Evolutionary conservation across 2,329 filamentous ascomycete species (phyloP), one percentile per base, ranked within the genome.

Genomic region (Periconia sp.): DNA sequence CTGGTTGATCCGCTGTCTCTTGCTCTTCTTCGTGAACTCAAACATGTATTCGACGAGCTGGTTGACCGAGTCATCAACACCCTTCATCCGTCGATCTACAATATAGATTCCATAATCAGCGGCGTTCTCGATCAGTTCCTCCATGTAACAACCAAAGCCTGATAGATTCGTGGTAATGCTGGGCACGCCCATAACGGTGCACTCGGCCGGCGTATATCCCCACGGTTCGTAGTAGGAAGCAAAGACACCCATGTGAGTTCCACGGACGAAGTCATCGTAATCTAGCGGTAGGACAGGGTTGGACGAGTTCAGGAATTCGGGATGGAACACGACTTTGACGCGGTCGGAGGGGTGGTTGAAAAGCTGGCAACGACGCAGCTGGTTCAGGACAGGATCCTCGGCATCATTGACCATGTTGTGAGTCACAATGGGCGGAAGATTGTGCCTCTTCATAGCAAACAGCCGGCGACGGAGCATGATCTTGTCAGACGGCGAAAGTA

Each of bases 91-190:
- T 43, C 94, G 88, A 69, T 99, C 94, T 32, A 99, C 92, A 70
- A 99, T 97, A 78, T 97, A 97, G 73, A 99, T 97, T 56, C 94
- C 94, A 66, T 99, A 97, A 72, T 99, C 94, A 54, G 88, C 88
- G 28, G 92, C 95, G 73, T 97, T 97, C 74, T 97, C 92, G 56
- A 99, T 97, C 57, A 97, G 76, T 73, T 97, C 94, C 72, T 99
- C 94, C 94, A 99, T 99, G 73, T 99, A 97, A 74, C 94, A 97
- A 36, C 94, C 94, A 64, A 99, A 99, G 15, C 94, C 94, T 5
- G 94, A 97, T 31, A 99, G 77, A 72, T 99, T 99, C 19, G 92
- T 97, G 9, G 94, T 97, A 73, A 99, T 96, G 72, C 90, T 96
- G 30, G 94, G 94, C 28, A 99, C 92, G 60, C 94, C 94, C 94